Evolutionary conservation across 2,329 filamentous ascomycete genomes (phyloP).

Genomic region (Sclerotinia nivalis): DNA sequence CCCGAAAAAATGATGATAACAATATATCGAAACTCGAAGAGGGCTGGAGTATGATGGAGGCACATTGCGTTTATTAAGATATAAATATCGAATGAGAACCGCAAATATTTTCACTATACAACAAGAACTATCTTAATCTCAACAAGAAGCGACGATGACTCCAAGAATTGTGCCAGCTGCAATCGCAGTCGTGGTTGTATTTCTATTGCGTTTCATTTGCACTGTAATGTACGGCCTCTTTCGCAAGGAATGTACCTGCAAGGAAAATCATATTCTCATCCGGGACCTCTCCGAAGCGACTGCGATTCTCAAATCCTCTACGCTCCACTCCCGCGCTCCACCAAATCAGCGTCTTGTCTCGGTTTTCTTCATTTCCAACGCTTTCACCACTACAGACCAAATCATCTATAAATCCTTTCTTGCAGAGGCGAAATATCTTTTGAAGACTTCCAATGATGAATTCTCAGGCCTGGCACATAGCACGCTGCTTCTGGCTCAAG

Average conservation of each 20-base stretch:
- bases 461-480: not conserved
- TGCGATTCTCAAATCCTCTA: not conserved
- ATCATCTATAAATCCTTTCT: not conserved
- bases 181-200: not conserved
- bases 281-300: not conserved
- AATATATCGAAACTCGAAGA: not conserved
- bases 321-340: constrained; percentile 7
- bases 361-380: constrained; percentile 15
- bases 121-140: not conserved
- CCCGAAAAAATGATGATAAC: not conserved
- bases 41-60: not conserved
- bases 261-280: not conserved
- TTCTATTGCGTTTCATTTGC: not conserved
- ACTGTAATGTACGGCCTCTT: not conserved
- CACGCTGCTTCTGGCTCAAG: not conserved
- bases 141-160: not conserved
- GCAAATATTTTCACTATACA: not conserved
- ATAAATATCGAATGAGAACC: not conserved
- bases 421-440: not conserved
- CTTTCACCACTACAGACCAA: constrained; percentile 16
- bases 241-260: not conserved
- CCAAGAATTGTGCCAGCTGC: not conserved
- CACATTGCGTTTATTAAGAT: not conserved
- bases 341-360: constrained; percentile 14
- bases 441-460: not conserved